Percentiles rank a stretch among this genome's conserved stretches.
Conservation (phyloP, 2,329 filamentous ascomycete genomes). For the Emmonsiellopsis sp. region DNA sequence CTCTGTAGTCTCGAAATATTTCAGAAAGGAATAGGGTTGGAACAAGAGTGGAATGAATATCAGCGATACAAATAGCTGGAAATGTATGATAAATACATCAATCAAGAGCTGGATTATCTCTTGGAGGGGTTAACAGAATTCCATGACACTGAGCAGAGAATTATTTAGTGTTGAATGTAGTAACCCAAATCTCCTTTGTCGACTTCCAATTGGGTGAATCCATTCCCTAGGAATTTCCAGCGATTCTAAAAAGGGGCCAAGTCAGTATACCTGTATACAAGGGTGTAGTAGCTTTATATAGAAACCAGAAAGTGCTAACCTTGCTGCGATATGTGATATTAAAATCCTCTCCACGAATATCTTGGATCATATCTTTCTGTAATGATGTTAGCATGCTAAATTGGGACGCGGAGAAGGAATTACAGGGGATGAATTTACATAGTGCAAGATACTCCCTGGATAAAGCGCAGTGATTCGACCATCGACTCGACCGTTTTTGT, state of each 20-base stretch:
- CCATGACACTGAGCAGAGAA: neutral
- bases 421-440: neutral
- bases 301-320: neutral
- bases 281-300: neutral
- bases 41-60: too few species aligned
- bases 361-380: constrained; percentile 11
- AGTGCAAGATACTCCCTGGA: constrained; percentile 9
- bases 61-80: too few species aligned
- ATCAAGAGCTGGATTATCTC: neutral
- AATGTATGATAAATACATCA: too few species aligned
- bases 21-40: too few species aligned
- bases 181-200: neutral
- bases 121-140: neutral
- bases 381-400: neutral
- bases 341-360: constrained; percentile 16
- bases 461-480: constrained; percentile 12
- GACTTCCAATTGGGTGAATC: neutral
- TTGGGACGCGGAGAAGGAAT: neutral
- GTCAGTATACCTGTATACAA: neutral
- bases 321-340: constrained; percentile 11
- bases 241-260: neutral
- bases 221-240: neutral
- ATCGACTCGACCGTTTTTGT: constrained; percentile 16
- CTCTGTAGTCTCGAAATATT: too few species aligned
- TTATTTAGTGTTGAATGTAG: neutral